Percentiles rank a stretch among this genome's conserved stretches.
These are phyloP conservation scores for Aquilaria agallochum DNA, from an alignment of 441 rosid species.

Conservation along the genomic window DNA sequence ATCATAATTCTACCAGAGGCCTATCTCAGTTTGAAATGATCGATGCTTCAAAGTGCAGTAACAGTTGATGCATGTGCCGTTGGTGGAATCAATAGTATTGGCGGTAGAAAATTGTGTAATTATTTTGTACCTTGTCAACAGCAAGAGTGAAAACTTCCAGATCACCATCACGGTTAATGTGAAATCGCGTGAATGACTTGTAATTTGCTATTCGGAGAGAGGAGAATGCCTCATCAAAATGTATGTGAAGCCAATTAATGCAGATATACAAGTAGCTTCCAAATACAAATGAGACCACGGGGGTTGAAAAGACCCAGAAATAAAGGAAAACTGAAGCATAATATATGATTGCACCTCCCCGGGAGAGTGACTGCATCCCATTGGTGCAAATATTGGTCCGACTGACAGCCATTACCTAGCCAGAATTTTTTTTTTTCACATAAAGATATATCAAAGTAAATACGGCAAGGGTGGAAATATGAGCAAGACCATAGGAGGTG, in stretches of 20 bases:
- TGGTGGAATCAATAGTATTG: neutral
- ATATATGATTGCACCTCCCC: slow-evolving; percentile 57
- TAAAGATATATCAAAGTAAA: too few relatives aligned
- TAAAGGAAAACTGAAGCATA: slow-evolving; percentile 65
- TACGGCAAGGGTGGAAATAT: too few relatives aligned
- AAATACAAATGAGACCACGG: slow-evolving; percentile 60
- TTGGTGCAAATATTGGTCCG: slow-evolving; percentile 56
- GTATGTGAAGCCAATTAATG: slow-evolving; percentile 68
- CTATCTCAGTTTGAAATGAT: neutral
- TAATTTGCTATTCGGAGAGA: slow-evolving; percentile 70
- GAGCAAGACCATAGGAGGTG: slow-evolving; percentile 6
- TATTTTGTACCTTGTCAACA: slow-evolving; percentile 71
- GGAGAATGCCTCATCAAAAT: slow-evolving; percentile 73
- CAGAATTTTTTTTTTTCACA: slow-evolving; percentile 4
- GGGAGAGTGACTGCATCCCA: slow-evolving; percentile 49
- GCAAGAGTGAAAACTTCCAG: slow-evolving; percentile 90
- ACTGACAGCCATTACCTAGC: slow-evolving; percentile 70
- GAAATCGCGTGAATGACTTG: slow-evolving; percentile 64
- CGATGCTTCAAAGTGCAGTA: too few relatives aligned
- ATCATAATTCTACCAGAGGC: too few relatives aligned
- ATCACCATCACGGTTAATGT: slow-evolving; percentile 48
- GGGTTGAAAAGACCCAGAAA: slow-evolving; percentile 93
- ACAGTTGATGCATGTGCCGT: too few relatives aligned
- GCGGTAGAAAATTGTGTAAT: neutral
- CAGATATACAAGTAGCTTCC: slow-evolving; percentile 69